Evolutionary conservation across 306 rosid genomes (phyloP), one percentile per base, ranked within the genome.

Genomic region (Prunus mongolica): DNA sequence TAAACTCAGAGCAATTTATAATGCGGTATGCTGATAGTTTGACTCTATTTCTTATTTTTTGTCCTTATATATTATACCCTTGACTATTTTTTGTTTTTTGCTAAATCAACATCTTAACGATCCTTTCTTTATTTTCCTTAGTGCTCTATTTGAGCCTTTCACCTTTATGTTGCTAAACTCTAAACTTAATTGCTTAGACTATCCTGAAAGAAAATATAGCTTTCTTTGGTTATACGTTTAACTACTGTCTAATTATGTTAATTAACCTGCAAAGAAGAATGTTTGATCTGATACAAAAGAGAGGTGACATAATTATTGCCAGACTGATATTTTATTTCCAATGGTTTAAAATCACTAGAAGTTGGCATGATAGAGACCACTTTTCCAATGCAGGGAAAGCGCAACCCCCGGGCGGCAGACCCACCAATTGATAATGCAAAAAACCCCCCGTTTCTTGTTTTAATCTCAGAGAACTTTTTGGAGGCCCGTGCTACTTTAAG

Each of bases 391-490:
- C 67, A 96, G 98, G 99, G 97, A 79, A 92, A 89, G 82, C 91
- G 88, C 78, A 92, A 84, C 77, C 83, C 72, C 13, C 81, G 91
- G 61, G 85, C 85, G 19, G 90, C 79, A 19, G 99, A 92, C 82
- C 89, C 91, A 63, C 86, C 93, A n/a, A 65, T 86, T 45, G 99
- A 92, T 67, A 81, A 38, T 74, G 87, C 73, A 19, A 91, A 96
- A 82, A 82, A 75, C 22, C 76, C 88, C 50, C 86, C 86, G 77
- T 89, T 81, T 85, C 91, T 96, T 82, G 75, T 96, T 84, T 87
- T 96, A 68, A 79, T 96, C 77, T 90, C 99, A 25, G 99, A 96
- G 81, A 85, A 80, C 84, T 92, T 96, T 83, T 81, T 88, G 89
- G 99, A 96, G 81, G 98, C 93, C 68, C 82, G 90, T 57, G 79